Evolutionary conservation across 2,329 filamentous ascomycete species (phyloP).

Genomic region (Paraphaeosphaeria minitans): DNA sequence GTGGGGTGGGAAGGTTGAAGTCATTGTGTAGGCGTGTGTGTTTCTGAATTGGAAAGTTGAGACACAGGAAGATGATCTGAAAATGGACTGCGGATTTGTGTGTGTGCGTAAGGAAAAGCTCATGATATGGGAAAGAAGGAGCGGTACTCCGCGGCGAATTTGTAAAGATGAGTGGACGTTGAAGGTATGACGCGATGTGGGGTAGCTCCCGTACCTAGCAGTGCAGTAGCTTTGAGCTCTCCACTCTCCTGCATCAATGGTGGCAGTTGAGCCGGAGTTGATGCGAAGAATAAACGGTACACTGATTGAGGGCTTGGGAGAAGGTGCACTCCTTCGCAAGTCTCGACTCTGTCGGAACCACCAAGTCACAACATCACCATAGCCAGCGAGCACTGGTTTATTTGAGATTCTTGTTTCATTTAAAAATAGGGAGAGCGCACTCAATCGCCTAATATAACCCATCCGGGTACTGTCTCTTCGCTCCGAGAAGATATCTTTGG

Average conservation of each 20-base stretch:
- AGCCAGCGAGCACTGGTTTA: background rate
- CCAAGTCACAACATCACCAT: background rate
- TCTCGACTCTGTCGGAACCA: background rate
- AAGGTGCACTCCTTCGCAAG: background rate
- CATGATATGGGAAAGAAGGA: background rate
- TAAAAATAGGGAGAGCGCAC: background rate
- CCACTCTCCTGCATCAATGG: background rate
- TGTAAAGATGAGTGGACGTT: constrained; percentile 1
- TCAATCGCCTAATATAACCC: background rate
- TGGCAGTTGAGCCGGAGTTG: background rate
- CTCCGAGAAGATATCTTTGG: background rate
- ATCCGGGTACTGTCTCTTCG: background rate
- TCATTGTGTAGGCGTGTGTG: constrained; percentile 22
- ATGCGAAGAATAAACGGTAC: too few species aligned
- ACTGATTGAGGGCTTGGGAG: too few species aligned
- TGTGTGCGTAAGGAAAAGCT: background rate
- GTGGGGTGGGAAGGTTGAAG: constrained; percentile 48
- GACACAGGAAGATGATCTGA: background rate
- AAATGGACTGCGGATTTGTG: background rate
- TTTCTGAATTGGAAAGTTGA: background rate
- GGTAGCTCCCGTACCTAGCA: constrained; percentile 11
- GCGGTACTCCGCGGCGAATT: background rate
- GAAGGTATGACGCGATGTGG: constrained; percentile 8
- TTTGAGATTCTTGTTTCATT: background rate
- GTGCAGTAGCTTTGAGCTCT: constrained; percentile 6